These are phyloP conservation scores for Letharia lupina DNA, from an alignment of 495 filamentous ascomycete species.

Conservation along the genomic window DNA sequence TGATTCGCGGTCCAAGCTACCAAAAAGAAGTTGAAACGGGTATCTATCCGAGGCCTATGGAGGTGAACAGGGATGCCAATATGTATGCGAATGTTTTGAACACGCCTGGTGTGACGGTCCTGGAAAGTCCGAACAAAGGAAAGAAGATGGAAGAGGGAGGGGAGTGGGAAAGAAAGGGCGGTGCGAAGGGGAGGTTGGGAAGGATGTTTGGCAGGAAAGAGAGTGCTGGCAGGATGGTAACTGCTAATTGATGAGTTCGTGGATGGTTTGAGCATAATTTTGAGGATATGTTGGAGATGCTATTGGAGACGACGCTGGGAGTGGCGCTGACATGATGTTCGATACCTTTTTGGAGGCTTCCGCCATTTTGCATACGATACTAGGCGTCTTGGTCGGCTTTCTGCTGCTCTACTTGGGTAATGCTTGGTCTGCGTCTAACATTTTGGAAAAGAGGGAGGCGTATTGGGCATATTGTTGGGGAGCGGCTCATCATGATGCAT, in stretches of 20 bases:
- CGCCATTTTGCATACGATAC: neutral
- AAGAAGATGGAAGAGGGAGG: neutral
- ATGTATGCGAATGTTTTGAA: conserved; percentile 2
- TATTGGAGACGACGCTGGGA: neutral
- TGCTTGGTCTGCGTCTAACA: neutral
- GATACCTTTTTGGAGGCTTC: neutral
- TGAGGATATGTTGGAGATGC: neutral
- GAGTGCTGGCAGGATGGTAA: conserved; percentile 24
- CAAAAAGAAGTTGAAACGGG: conserved; percentile 18
- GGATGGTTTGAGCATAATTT: neutral
- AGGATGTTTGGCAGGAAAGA: conserved; percentile 13
- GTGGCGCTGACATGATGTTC: neutral
- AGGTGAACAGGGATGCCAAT: conserved; percentile 14
- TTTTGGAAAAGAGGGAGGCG: neutral
- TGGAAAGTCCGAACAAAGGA: conserved; percentile 1
- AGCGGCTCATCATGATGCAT: neutral
- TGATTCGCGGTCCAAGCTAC: conserved; percentile 22
- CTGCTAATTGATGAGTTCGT: conserved; percentile 7
- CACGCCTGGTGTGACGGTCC: conserved; percentile 3
- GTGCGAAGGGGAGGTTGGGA: conserved; percentile 2
- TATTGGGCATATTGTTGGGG: neutral
- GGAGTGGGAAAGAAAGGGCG: conserved; percentile 12
- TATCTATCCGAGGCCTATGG: conserved; percentile 19
- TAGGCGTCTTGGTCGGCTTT: neutral
- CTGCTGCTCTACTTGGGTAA: neutral